A percentile compares a stretch with the other conserved stretches of the same genome.
phyloP scores from a whole-genome alignment of 352 stramenopile genomes.

The Halophytophthora batemanensis region DNA sequence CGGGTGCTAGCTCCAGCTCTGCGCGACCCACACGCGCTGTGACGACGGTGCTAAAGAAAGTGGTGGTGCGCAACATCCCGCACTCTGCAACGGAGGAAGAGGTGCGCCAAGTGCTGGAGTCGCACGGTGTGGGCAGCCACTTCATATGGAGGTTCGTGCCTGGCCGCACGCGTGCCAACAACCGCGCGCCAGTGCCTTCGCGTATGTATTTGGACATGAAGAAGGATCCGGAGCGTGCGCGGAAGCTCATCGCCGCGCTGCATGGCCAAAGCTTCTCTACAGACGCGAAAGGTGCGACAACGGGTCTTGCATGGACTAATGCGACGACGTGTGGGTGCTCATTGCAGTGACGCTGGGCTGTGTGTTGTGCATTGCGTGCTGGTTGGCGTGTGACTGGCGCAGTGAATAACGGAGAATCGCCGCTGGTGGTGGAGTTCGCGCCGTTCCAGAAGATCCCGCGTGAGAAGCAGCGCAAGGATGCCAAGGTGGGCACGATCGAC shows the following conservation, averaged over 20 bases:
- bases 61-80: conserved; percentile 71
- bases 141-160: conserved; percentile 65
- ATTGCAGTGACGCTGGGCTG: background rate
- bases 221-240: conserved; percentile 49
- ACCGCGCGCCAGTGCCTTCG: conserved; percentile 43
- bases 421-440: conserved; percentile 66
- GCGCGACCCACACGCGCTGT: conserved; percentile 35
- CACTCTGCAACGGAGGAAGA: conserved; percentile 37
- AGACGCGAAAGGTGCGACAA: conserved; percentile 26
- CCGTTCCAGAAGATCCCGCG: conserved; percentile 79
- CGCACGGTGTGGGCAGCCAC: conserved; percentile 33
- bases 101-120: conserved; percentile 30
- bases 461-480: conserved; percentile 78
- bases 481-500: conserved; percentile 72
- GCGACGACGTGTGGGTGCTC: background rate
- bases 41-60: conserved; percentile 56
- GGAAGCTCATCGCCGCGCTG: conserved; percentile 47
- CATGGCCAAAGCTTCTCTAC: conserved; percentile 41
- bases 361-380: background rate
- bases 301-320: background rate
- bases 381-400: background rate
- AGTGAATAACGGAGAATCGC: conserved; percentile 4
- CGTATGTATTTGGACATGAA: conserved; percentile 77
- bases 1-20: conserved; percentile 8
- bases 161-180: conserved; percentile 50